Conservation (phyloP, 1,284 basidiomycete species). For the Agroathelia rolfsii region DNA sequence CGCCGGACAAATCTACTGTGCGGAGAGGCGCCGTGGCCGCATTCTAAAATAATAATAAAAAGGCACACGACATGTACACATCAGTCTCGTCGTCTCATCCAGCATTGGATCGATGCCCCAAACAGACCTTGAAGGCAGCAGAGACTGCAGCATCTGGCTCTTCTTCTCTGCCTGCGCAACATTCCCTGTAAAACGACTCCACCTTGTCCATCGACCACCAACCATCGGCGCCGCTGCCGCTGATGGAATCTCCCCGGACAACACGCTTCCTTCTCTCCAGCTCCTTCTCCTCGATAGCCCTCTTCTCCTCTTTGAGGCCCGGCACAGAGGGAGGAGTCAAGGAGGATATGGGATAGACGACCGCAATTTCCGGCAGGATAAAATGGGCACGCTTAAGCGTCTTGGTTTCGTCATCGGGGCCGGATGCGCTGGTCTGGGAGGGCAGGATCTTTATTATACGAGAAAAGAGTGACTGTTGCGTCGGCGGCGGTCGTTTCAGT, state of each 20-base stretch:
- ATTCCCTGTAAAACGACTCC: slow-evolving; percentile 73
- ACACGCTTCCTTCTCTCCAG: slow-evolving; percentile 51
- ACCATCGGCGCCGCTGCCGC: slow-evolving; percentile 31
- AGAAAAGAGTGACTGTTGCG: slow-evolving; percentile 61
- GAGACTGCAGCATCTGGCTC: slow-evolving; percentile 55
- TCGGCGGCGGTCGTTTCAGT: slow-evolving; percentile 64
- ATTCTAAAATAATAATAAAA: slow-evolving; percentile 26
- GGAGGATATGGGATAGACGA: slow-evolving; percentile 79
- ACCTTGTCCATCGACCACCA: slow-evolving; percentile 80
- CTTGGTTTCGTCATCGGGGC: slow-evolving; percentile 28
- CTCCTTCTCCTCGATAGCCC: slow-evolving; percentile 57
- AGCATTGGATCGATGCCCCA: not conserved
- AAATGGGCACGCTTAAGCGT: slow-evolving; percentile 80
- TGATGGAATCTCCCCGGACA: slow-evolving; percentile 41
- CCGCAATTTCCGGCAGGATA: slow-evolving; percentile 72
- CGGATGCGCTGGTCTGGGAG: slow-evolving; percentile 24
- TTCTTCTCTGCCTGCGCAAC: slow-evolving; percentile 71
- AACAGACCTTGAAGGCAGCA: slow-evolving; percentile 59
- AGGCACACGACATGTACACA: slow-evolving; percentile 13
- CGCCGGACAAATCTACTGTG: slow-evolving; percentile 68
- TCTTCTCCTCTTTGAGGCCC: slow-evolving; percentile 65
- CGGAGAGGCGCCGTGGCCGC: slow-evolving; percentile 47
- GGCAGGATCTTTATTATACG: slow-evolving; percentile 60
- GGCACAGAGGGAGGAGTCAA: slow-evolving; percentile 71
- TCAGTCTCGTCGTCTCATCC: too few species aligned